Conservation (phyloP, 1,284 basidiomycete genomes). For the Tilletia caries region DNA sequence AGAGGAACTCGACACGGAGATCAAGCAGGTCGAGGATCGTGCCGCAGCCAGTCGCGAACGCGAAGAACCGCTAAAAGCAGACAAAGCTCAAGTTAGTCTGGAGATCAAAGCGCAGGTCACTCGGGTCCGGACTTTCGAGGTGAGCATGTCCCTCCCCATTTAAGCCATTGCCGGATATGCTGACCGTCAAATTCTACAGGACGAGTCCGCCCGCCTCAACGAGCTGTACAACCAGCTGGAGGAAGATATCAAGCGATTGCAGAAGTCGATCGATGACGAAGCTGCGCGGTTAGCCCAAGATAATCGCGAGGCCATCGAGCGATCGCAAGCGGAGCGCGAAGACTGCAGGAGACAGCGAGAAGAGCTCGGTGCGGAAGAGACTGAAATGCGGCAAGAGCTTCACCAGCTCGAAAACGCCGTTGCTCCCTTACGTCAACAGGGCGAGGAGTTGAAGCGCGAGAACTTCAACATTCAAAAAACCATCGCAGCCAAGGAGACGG, state of each 20-base stretch:
- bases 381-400: conserved; percentile 24
- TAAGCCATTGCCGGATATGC: neutral
- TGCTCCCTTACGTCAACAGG: conserved; percentile 18
- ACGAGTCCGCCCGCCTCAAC: conserved; percentile 1
- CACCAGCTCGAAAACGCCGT: conserved; percentile 26
- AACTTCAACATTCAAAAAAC: neutral
- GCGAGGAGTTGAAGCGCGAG: conserved; percentile 19
- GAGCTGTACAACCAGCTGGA: conserved; percentile 13
- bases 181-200: neutral
- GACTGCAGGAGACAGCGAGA: conserved; percentile 13
- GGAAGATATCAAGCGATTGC: neutral
- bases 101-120: conserved; percentile 57
- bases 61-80: conserved; percentile 29
- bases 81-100: conserved; percentile 24
- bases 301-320: conserved; percentile 37
- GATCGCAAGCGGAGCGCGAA: neutral
- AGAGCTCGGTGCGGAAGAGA: conserved; percentile 1
- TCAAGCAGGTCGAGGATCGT: conserved; percentile 41
- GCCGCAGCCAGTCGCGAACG: conserved; percentile 23
- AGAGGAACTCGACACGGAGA: conserved; percentile 59
- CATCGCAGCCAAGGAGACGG: neutral
- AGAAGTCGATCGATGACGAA: conserved; percentile 19
- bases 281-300: conserved; percentile 57
- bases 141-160: neutral
- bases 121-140: conserved; percentile 39